Conservation (phyloP, 108 stramenopile species). For the Fistulifera solaris region DNA sequence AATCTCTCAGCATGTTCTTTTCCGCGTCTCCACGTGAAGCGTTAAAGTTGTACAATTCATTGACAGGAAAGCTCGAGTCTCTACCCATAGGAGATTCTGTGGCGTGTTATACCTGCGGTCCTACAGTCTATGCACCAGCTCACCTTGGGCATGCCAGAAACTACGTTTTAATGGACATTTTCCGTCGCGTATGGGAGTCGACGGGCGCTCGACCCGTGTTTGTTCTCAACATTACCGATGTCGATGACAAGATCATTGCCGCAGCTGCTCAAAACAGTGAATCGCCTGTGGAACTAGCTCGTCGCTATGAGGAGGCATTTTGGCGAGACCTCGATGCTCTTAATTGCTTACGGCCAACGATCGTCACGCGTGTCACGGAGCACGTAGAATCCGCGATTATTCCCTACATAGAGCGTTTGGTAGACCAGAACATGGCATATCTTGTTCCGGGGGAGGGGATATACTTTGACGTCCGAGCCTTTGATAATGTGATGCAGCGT, state of each 20-base stretch:
- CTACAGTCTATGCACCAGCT: slow-evolving; percentile 93
- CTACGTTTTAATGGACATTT: slow-evolving; percentile 90
- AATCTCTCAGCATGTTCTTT: no score
- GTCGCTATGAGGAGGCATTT: slow-evolving; percentile 47
- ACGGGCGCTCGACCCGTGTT: slow-evolving; percentile 38
- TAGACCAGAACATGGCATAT: slow-evolving; percentile 83
- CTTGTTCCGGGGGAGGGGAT: slow-evolving; percentile 54
- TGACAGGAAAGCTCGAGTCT: not conserved
- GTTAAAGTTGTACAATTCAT: not conserved
- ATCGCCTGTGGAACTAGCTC: slow-evolving; percentile 42
- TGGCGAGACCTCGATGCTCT: slow-evolving; percentile 69
- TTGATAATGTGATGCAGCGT: slow-evolving; percentile 25
- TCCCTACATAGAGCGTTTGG: slow-evolving; percentile 69
- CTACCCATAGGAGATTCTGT: not conserved
- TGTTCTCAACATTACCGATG: slow-evolving; percentile 93
- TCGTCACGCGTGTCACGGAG: slow-evolving; percentile 92
- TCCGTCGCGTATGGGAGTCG: slow-evolving; percentile 74
- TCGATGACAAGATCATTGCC: slow-evolving; percentile 96
- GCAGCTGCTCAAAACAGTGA: slow-evolving; percentile 37
- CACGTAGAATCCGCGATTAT: slow-evolving; percentile 80
- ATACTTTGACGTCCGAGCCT: slow-evolving; percentile 88
- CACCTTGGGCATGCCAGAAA: slow-evolving; percentile 97
- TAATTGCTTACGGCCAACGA: slow-evolving; percentile 61
- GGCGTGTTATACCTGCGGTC: slow-evolving; percentile 89
- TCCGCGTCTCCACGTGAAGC: no score